Evolutionary conservation across 352 stramenopile species (phyloP), one percentile per base, ranked within the genome.

Genomic region (Phytophthora pistaciae): DNA sequence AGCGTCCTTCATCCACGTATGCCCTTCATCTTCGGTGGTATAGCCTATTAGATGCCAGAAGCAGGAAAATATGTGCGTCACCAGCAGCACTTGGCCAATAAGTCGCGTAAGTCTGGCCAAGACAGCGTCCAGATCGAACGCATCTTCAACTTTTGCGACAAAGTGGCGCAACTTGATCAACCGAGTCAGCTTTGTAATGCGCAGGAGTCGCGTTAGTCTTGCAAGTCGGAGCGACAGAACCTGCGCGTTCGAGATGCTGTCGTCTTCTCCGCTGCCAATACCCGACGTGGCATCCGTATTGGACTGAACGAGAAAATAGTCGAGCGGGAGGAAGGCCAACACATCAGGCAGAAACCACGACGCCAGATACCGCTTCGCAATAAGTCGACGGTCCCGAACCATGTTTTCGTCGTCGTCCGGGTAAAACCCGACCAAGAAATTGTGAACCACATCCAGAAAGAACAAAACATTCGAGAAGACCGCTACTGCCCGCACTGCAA

Each of bases 31-130:
- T 54, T 79, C 70, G 3, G 70, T 65, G 1, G 56, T 76, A 16
- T 72, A 62, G 7, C 90, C 87, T 1, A 95, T 72, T 23, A 91
- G 74, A 50, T 93, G 88, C 84, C 88, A 97, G 49, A 97, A 90
- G 42, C 89, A 95, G 9, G 87, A 70, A 13, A 95, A 75, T 25
- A 96, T 61, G 55, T 97, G 90, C 4, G 87, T 83, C 1, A 95
- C 64, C 0, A 97, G 67, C 27, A 95, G 49, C 5, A 93, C 87
- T 53, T 91, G 77, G 6, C 87, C 79, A 11, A 92, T 87, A 8
- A 95, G 70, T 21, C 77, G 68, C 1, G 87, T 84, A 40, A 96
- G 71, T 3, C 90, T 82, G 7, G 84, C 78, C 36, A 93, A 50
- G 6, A 90, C 86, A 16, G 82, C 81, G 68, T 95, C 83, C 10